Evolutionary conservation across 495 filamentous ascomycete genomes (phyloP), one percentile per base, ranked within the genome.

Genomic region (Neurospora cerealis): DNA sequence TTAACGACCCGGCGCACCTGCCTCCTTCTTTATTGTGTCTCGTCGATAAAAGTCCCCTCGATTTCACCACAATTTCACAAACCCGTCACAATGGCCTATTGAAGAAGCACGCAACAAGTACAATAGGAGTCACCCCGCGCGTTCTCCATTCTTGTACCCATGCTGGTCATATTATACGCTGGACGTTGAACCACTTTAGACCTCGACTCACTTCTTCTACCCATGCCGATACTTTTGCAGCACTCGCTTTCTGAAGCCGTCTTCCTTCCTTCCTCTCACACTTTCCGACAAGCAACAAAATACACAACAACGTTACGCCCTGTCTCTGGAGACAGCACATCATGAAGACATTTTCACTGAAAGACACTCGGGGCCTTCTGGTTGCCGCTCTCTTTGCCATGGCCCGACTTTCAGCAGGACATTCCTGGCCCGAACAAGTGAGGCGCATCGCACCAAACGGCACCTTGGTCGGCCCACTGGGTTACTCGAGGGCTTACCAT

Each of bases 381-480:
- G 77, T 78, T 46, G 69, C 77, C 41, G 48, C 76, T n/a, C 71
- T 84, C 15, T 75, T 83, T 70, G 78, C 86, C 28, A 78, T 86
- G 40, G 73, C 82, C 24, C 74, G 78, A 38, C 79, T 81, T 42
- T 78, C 82, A 36, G 73, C 75, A 60, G 91, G 87, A 34, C 93
- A 97, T 81, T 89, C 90, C 46, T 98, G 95, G 95, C 86, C 94
- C 19, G 93, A 96, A 79, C 80, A 90, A 73, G 81, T 93, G 34
- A 84, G 79, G n/a, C 86, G 89, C 39, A 89, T 98, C 82, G 87
- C 89, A 54, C 79, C 89, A 5, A 91, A 93, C 78, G 93, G 93
- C 42, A 88, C 87, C n/a, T 93, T 93, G 78, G 83, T 89, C 4
- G 93, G 93, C 34, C 75, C 80, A 4, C 81, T 87, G 7, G 94